Base-by-base conservation (phyloP, 768 basidiomycete species). In the Sarcomyxa edulis region DNA sequence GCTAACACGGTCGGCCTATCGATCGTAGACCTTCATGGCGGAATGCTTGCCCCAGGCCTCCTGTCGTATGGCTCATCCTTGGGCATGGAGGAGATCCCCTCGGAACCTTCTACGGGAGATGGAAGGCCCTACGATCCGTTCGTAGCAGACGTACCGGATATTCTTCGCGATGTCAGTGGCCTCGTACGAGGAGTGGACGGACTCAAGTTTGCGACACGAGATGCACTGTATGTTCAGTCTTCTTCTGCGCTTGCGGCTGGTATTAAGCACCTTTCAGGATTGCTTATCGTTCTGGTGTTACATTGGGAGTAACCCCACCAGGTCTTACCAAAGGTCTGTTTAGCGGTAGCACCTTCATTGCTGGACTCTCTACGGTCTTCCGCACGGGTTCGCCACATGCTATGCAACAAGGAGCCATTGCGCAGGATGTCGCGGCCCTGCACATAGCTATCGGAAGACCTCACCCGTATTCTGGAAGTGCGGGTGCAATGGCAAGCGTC, bases 71-170 rank as follows among this genome's bases (percentile, higher is more conserved):
- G 91, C 3, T 76, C 85, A 12, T 61, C 73, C 15, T 54, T 95
- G 16, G 91, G 90, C 4, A 51, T 89, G 24, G 77, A 77, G 53
- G 90, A 91, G 54, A 92, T 93, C 23, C 59, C 63, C 12, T 62
- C 66, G 18, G 91, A 93, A 54, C 62, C 73, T 16, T 78, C 80
- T 9, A 92, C 83, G 5, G 68, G 68, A 11, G 81, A 82, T 39
- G 81, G 81, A 1, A 60, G 64, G 30, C 71, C 73, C 7, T 72
- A 69, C 27, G 78, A 85, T 47, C 76, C 85, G 26, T 64, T 82
- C 54, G 46, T 39, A 29, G 44, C 37, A 9, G 56, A 77, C 50
- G 53, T 64, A 20, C 66, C 61, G 5, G 56, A 49, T 15, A 66
- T 74, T 22, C 56, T 77, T 47, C 69, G 77, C 30, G 64, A 69